Conservation (phyloP, 129 eudicot genomes). For the Artemisia argyi region DNA sequence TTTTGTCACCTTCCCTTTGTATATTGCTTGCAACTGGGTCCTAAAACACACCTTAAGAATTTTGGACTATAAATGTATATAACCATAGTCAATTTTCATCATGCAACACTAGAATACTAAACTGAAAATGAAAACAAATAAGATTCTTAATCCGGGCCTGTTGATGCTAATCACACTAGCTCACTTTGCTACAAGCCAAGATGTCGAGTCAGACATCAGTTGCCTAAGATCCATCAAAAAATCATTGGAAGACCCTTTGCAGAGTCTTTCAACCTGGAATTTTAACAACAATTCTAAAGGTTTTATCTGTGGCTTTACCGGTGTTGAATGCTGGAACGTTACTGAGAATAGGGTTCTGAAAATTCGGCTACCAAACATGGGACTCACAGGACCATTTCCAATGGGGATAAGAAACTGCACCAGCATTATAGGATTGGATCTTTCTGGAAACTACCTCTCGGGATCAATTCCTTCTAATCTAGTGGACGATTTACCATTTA, state of each 20-base stretch:
- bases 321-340: slow-evolving; percentile 37
- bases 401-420: slow-evolving; percentile 20
- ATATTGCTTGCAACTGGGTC: too few species aligned
- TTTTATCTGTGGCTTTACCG: slow-evolving; percentile 26
- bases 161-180: too few species aligned
- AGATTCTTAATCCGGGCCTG: too few species aligned
- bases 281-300: slow-evolving; percentile 26
- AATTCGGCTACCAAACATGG: slow-evolving; percentile 20
- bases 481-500: too few species aligned
- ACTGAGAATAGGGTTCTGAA: slow-evolving; percentile 23
- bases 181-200: neutral
- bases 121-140: too few species aligned
- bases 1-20: too few species aligned
- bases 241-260: slow-evolving; percentile 32
- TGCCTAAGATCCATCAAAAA: slow-evolving; percentile 41
- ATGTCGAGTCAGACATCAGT: slow-evolving; percentile 14
- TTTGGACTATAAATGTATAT: too few species aligned
- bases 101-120: too few species aligned
- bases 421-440: neutral
- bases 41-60: too few species aligned
- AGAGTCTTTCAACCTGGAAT: slow-evolving; percentile 35
- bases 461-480: too few species aligned
- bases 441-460: too few species aligned
- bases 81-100: too few species aligned
- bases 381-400: slow-evolving; percentile 45